These are phyloP conservation scores for Chaetomiaceae sp. DNA, from an alignment of 2,329 filamentous ascomycete genomes.

Conservation along the genomic window DNA sequence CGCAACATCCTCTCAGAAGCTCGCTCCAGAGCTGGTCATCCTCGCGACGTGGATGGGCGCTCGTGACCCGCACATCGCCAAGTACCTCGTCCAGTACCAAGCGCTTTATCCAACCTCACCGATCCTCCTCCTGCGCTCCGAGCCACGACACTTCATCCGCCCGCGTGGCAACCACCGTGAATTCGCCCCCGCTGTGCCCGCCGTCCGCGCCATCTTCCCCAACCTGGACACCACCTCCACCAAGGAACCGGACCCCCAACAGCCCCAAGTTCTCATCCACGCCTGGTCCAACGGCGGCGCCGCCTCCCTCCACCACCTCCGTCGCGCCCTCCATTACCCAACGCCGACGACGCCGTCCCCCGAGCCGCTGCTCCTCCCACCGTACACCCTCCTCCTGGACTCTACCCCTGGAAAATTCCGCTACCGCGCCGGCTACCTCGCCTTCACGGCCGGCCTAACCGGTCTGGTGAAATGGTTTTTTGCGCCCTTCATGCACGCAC, in stretches of 20 bases:
- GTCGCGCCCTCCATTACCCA: constrained; percentile 13
- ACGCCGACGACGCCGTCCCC: neutral
- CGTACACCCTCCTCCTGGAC: constrained; percentile 28
- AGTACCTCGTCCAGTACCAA: constrained; percentile 33
- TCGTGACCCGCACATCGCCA: constrained; percentile 31
- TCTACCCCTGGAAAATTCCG: constrained; percentile 27
- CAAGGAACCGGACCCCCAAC: neutral
- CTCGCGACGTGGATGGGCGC: constrained; percentile 35
- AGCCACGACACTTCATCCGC: constrained; percentile 26
- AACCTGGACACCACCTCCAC: neutral
- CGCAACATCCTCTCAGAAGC: neutral
- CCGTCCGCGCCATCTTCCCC: constrained; percentile 21
- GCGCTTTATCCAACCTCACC: constrained; percentile 29
- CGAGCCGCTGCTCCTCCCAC: constrained; percentile 8
- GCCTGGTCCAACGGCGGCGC: constrained; percentile 33
- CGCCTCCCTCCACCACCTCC: constrained; percentile 23
- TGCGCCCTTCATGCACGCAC: constrained; percentile 17
- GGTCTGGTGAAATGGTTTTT: neutral
- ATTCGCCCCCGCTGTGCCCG: constrained; percentile 20
- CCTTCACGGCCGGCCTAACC: constrained; percentile 17
- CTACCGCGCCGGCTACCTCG: constrained; percentile 19
- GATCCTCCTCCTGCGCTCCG: constrained; percentile 31
- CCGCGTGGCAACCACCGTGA: constrained; percentile 8
- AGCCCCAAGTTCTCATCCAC: constrained; percentile 28
- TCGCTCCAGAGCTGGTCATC: constrained; percentile 31